Percentiles rank a stretch among this genome's conserved stretches.
Conservation (phyloP, 2,329 filamentous ascomycete species). For the Trichoderma koningiopsis region DNA sequence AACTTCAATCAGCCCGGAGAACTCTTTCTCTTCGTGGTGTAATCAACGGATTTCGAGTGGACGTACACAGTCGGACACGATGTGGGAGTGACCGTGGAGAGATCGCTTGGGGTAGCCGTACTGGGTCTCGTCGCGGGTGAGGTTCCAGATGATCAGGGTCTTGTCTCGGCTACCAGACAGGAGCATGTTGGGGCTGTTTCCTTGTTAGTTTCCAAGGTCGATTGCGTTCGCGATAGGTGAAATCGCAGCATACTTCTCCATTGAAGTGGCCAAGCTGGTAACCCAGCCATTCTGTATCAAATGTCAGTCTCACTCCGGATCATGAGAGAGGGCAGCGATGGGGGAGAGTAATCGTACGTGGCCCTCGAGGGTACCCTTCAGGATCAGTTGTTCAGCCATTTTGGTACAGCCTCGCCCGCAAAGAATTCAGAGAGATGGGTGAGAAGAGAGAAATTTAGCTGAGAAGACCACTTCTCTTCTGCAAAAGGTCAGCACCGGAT, state of each 20-base stretch:
- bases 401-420: conserved; percentile 49
- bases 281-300: conserved; percentile 83
- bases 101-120: conserved; percentile 99
- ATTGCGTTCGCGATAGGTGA: not conserved
- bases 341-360: conserved; percentile 63
- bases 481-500: conserved; percentile 31
- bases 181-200: conserved; percentile 92
- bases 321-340: conserved; percentile 28
- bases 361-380: conserved; percentile 97
- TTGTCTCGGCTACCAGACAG: conserved; percentile 97
- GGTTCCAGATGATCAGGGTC: conserved; percentile 99
- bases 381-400: conserved; percentile 93
- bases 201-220: conserved; percentile 31
- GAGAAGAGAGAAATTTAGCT: conserved; percentile 42
- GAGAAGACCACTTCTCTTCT: conserved; percentile 36
- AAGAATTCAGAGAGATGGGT: conserved; percentile 35
- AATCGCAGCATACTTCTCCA: conserved; percentile 80
- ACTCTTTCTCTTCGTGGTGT: not conserved
- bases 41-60: conserved; percentile 28
- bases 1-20: conserved; percentile 31
- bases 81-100: conserved; percentile 98
- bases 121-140: conserved; percentile 95
- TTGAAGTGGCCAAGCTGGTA: conserved; percentile 95
- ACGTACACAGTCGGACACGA: conserved; percentile 99
- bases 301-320: conserved; percentile 31